These are phyloP conservation scores for Claviceps pusilla DNA, from an alignment of 2,329 filamentous ascomycete species.

Conservation along the genomic window DNA sequence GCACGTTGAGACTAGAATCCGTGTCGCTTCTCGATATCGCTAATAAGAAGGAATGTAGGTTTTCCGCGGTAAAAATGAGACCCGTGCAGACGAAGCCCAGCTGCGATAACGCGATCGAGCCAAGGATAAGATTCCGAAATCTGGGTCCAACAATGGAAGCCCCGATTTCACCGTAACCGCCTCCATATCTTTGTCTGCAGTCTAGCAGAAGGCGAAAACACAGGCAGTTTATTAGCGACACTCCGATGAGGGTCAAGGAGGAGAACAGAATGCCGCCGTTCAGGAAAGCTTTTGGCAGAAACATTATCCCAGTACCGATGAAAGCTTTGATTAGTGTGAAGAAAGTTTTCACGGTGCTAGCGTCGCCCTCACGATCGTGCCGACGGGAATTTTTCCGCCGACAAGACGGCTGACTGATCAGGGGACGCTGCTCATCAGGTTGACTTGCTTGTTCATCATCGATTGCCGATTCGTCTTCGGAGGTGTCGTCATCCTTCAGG, in stretches of 20 bases:
- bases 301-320: constrained; percentile 69
- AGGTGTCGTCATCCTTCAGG: constrained; percentile 30
- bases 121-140: constrained; percentile 51
- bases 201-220: constrained; percentile 59
- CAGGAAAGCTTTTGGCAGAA: constrained; percentile 62
- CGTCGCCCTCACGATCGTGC: constrained; percentile 38
- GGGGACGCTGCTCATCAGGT: constrained; percentile 40
- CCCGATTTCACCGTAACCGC: constrained; percentile 62
- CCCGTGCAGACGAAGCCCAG: constrained; percentile 66
- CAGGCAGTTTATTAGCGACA: constrained; percentile 51
- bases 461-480: constrained; percentile 43
- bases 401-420: constrained; percentile 27
- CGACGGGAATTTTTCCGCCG: constrained; percentile 35
- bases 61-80: constrained; percentile 64
- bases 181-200: constrained; percentile 48
- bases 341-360: constrained; percentile 57
- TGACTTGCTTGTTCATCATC: constrained; percentile 26
- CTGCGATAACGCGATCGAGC: constrained; percentile 58
- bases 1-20: constrained; percentile 36
- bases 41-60: constrained; percentile 50
- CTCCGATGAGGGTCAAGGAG: constrained; percentile 47
- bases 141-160: constrained; percentile 46
- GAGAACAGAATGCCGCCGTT: constrained; percentile 68
- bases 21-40: constrained; percentile 39
- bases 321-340: constrained; percentile 69